Base-by-base conservation (phyloP, 208 protist species). In the Leishmania guyanensis region DNA sequence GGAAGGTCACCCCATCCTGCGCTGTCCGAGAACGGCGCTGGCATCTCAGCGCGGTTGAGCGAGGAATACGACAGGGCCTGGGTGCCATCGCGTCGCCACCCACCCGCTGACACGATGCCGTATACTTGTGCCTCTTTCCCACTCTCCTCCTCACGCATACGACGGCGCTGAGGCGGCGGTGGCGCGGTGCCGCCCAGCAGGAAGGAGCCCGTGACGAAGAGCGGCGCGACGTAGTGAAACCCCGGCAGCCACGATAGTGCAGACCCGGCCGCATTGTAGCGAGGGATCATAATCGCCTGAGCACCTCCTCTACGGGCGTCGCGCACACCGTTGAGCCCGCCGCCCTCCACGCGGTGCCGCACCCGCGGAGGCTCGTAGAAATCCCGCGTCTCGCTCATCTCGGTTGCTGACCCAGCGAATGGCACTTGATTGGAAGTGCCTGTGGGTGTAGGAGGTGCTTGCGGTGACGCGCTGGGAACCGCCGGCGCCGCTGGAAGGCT, bases 201-300 rank as follows among this genome's bases (percentile, higher is more conserved):
- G 16, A 64, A 60, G 51, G 60, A 66, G 39, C 70, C 80, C 12
- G 69, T 80, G 20, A 85, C 77, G 70, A 84, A 88, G 33, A 84
- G 50, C 29, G 29, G 83, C 22, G 60, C 66, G 29, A 88, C 60
- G 73, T 86, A 50, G 16, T 82, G 70, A 43, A 91, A 89, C 8
- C 88, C 88, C 5, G 88, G 88, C 51, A 91, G 4, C 88, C 83
- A 87, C 66, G 81, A 82, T 29, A 91, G 64, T 53, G 83, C 82
- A 39, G 84, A 76, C 66, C 83, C 88, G 3, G 88, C n/a, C 17
- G 75, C 71, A 75, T 80, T 86, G 73, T 86, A 82, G 10, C 79
- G 85, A 1, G 85, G 83, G 9, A 85, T 80, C 48, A 78, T 43
- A 6, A 82, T 70, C 33, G 66, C 20, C 56, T 70, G 36, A 0